These are phyloP conservation scores for Sporothrix pallida DNA, from an alignment of 2,329 filamentous ascomycete genomes.

Conservation along the genomic window DNA sequence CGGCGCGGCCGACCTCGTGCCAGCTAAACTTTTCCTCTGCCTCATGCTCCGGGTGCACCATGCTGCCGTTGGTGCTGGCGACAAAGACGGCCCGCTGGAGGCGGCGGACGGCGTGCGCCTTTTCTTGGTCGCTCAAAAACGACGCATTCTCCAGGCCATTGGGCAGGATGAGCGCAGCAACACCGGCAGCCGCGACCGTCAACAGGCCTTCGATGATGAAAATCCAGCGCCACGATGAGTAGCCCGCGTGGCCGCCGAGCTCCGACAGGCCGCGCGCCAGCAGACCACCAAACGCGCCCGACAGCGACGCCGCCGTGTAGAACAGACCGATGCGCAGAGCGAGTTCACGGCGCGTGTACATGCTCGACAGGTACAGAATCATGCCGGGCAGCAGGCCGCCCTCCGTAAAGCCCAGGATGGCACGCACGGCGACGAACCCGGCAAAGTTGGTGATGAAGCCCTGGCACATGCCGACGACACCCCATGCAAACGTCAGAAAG, in stretches of 20 bases:
- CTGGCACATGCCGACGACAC: slow-evolving; percentile 62
- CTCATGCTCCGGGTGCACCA: slow-evolving; percentile 35
- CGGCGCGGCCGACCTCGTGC: slow-evolving; percentile 66
- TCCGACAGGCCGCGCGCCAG: slow-evolving; percentile 65
- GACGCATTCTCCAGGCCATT: slow-evolving; percentile 59
- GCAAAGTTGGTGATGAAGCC: slow-evolving; percentile 60
- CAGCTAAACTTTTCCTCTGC: slow-evolving; percentile 58
- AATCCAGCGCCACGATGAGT: slow-evolving; percentile 67
- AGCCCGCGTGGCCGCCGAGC: slow-evolving; percentile 60
- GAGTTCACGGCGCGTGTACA: slow-evolving; percentile 65
- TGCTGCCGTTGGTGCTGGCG: neutral
- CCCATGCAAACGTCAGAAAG: slow-evolving; percentile 62
- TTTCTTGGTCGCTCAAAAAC: slow-evolving; percentile 61
- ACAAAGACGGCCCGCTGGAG: slow-evolving; percentile 40
- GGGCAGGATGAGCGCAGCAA: slow-evolving; percentile 61
- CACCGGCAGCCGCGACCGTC: slow-evolving; percentile 60
- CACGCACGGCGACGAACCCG: slow-evolving; percentile 66
- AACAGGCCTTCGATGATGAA: slow-evolving; percentile 65
- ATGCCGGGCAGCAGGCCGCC: slow-evolving; percentile 71
- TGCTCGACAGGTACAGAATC: slow-evolving; percentile 65
- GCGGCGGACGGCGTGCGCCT: slow-evolving; percentile 54
- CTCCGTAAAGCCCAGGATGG: slow-evolving; percentile 67
- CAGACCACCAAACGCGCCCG: slow-evolving; percentile 68
- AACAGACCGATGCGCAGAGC: slow-evolving; percentile 70
- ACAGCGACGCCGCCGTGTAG: slow-evolving; percentile 69